phyloP scores from a whole-genome alignment of 306 rosid genomes.

The Acacia crassicarpa region DNA sequence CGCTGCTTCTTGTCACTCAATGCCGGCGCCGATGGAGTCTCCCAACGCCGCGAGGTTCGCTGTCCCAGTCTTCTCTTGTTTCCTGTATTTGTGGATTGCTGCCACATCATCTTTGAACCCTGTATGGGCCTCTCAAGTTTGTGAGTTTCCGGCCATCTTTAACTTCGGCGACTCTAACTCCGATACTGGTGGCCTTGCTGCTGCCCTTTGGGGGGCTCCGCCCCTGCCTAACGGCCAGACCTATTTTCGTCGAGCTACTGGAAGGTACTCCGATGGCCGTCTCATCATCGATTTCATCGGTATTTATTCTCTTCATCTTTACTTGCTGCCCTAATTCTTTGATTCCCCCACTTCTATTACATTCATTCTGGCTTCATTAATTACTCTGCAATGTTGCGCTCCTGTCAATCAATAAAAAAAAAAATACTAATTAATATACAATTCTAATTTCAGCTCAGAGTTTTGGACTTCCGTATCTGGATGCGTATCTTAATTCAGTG shows the following conservation, averaged over 20 bases:
- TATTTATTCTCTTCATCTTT: neutral
- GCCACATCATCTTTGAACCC: neutral
- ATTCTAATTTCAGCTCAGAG: neutral
- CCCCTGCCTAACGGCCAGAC: neutral
- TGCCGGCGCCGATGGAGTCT: neutral
- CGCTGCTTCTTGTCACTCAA: neutral
- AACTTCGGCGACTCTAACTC: slow-evolving; percentile 10
- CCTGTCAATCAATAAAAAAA: neutral
- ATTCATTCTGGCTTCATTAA: neutral
- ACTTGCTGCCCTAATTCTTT: neutral
- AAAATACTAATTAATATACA: neutral
- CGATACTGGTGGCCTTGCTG: neutral
- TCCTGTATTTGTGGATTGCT: neutral
- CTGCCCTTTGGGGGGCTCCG: neutral
- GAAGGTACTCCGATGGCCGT: slow-evolving; percentile 36
- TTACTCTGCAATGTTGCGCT: neutral
- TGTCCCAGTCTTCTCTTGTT: neutral
- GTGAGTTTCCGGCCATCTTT: neutral
- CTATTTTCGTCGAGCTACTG: neutral
- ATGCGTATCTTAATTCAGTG: neutral
- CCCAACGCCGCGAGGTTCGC: neutral
- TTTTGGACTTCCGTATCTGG: neutral
- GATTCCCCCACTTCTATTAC: neutral
- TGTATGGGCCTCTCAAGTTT: neutral
- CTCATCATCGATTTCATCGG: slow-evolving; percentile 48